Evolutionary conservation across 805 yeast genomes (phyloP), one percentile per base, ranked within the genome.

Genomic region (Myxozyma sirexii): DNA sequence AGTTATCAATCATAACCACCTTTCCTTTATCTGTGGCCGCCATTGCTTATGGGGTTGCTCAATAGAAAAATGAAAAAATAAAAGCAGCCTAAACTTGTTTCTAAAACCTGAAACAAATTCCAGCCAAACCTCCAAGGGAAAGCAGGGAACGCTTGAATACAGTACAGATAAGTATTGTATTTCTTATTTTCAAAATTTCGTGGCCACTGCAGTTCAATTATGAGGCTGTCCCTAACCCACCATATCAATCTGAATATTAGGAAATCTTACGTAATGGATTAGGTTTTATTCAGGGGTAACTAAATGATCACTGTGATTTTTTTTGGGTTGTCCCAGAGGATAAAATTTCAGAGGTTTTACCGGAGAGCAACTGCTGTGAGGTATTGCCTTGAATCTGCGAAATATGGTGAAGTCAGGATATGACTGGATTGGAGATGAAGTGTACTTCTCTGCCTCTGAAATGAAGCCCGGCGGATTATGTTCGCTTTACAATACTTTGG

Each of bases 1-100:
- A 94, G 78, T 94, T 94, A 75, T 94, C 99, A 54, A 94, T 89
- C 80, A 94, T 79, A 49, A 93, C 80, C 35, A 62, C 66, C 42
- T 48, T 62, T 24, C 65, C 64, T 13, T 35, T 42, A n/a, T 2
- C 19, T 13, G 17, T 23, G 26, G 46, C 13, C 29, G 54, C 41
- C 52, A 37, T 54, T 38, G 21, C 21, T 21, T 13, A 15, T 13
- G 47, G n/a, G 19, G n/a, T 19, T 42, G 15, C 10, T 29, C 33
- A 10, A 29, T 6, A 21, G 12, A 23, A 15, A 45, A 26, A 27
- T 29, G 24, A 26, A 13, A n/a, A 27, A 8, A 15, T 21, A 27
- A 27, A 27, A 26, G 6, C 13, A 23, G 23, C 31, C 44, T 4
- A 43, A 21, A 21, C 31, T 21, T 1, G 13, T 10, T 1, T 15